Conservation (phyloP, 2,329 filamentous ascomycete species). For the Epichloe baconii region DNA sequence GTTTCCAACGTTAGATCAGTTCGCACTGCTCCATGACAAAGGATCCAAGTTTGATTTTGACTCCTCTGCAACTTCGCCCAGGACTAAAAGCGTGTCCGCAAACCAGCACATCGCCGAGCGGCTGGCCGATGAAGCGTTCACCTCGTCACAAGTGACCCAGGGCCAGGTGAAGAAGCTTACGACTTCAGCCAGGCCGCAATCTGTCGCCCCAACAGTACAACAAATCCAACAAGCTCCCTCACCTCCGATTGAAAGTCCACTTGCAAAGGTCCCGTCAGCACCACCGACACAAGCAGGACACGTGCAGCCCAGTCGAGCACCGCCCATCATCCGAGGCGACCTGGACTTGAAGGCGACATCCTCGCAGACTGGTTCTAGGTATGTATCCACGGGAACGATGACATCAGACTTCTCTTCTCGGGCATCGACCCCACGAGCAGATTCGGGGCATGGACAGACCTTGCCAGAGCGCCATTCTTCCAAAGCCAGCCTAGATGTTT, state of each 20-base stretch:
- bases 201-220: constrained; percentile 16
- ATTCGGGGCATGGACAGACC: constrained; percentile 8
- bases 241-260: constrained; percentile 15
- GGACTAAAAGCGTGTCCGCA: constrained; percentile 35
- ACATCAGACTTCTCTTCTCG: constrained; percentile 48
- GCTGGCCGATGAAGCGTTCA: constrained; percentile 76
- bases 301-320: constrained; percentile 42
- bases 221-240: constrained; percentile 10
- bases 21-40: constrained; percentile 76
- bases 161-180: constrained; percentile 6
- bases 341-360: constrained; percentile 48
- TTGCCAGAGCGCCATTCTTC: neutral
- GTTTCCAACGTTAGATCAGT: constrained; percentile 88
- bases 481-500: neutral
- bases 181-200: constrained; percentile 17
- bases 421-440: constrained; percentile 16
- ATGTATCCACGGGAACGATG: constrained; percentile 62
- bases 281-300: constrained; percentile 25
- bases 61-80: constrained; percentile 32
- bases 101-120: constrained; percentile 59
- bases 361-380: constrained; percentile 26
- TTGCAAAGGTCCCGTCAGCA: constrained; percentile 27
- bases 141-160: constrained; percentile 23
- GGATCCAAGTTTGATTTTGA: constrained; percentile 78
- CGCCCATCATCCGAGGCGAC: constrained; percentile 49